Conservation (phyloP, 768 basidiomycete genomes). For the Russula lepida region DNA sequence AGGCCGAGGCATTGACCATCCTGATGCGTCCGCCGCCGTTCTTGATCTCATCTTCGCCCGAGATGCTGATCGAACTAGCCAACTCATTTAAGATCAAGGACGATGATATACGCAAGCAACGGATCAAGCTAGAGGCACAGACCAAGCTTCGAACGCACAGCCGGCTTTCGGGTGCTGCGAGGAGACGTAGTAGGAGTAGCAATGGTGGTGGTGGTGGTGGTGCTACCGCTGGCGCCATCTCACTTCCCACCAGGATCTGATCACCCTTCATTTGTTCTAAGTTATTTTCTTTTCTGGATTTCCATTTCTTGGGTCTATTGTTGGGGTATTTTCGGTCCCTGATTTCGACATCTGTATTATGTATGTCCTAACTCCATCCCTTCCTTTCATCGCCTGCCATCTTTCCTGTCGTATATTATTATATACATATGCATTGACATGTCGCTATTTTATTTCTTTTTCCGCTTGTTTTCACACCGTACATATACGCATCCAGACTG, state of each 20-base stretch:
- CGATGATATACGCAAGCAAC: constrained; percentile 69
- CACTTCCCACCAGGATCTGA: constrained; percentile 23
- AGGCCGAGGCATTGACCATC: constrained; percentile 38
- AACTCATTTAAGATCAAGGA: constrained; percentile 67
- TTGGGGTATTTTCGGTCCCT: background rate
- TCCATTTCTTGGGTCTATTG: background rate
- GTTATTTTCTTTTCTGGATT: background rate
- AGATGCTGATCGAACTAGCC: constrained; percentile 53
- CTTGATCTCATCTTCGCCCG: constrained; percentile 51
- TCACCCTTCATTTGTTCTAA: background rate
- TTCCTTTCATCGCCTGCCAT: background rate
- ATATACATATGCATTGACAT: background rate
- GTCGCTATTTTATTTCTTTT: background rate
- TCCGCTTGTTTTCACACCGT: background rate
- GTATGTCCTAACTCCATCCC: background rate
- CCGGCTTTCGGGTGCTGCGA: constrained; percentile 21
- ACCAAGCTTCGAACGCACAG: constrained; percentile 49
- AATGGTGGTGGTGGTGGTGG: background rate
- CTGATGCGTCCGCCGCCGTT: constrained; percentile 44
- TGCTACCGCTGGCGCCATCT: constrained; percentile 20
- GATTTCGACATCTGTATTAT: background rate
- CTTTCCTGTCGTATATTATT: background rate
- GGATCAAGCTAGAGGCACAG: constrained; percentile 67
- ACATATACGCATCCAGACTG: background rate
- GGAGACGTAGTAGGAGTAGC: background rate